A percentile compares a stretch with the other conserved stretches of the same genome.
Conservation (phyloP, 768 basidiomycete genomes). For the Mycena capillaripes region DNA sequence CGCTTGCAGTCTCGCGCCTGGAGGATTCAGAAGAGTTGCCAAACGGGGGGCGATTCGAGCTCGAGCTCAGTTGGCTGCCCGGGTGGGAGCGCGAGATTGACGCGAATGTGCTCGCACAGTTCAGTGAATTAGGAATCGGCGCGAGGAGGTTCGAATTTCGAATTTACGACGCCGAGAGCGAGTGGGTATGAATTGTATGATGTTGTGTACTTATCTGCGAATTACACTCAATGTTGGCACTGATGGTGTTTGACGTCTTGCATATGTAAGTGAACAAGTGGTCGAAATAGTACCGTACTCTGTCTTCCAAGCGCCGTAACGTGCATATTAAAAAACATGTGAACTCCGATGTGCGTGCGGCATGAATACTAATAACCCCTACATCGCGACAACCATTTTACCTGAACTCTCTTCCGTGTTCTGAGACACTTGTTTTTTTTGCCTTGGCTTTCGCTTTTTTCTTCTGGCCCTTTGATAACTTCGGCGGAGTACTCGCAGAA, state of each 20-base stretch:
- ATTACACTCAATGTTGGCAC: too few species aligned
- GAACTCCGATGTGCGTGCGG: too few species aligned
- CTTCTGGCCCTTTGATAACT: slow-evolving; percentile 13
- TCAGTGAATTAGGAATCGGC: background rate
- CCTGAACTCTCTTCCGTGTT: background rate
- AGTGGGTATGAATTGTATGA: background rate
- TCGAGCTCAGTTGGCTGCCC: background rate
- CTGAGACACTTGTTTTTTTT: background rate
- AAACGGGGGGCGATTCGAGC: background rate
- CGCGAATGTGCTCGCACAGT: background rate
- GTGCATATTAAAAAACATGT: too few species aligned
- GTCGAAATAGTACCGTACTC: too few species aligned
- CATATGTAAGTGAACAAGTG: too few species aligned
- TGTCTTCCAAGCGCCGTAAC: too few species aligned
- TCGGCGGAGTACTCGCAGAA: too few species aligned
- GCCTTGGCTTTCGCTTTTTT: slow-evolving; percentile 22
- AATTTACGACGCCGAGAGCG: background rate
- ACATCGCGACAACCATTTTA: too few species aligned
- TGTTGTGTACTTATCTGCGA: too few species aligned
- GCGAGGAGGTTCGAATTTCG: background rate
- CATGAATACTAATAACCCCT: too few species aligned
- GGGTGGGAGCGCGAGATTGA: background rate
- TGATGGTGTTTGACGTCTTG: too few species aligned
- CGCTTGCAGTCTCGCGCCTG: background rate
- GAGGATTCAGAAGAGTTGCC: background rate